Base-by-base conservation (phyloP, 164 flowering plant species). In the Vitis riparia region DNA sequence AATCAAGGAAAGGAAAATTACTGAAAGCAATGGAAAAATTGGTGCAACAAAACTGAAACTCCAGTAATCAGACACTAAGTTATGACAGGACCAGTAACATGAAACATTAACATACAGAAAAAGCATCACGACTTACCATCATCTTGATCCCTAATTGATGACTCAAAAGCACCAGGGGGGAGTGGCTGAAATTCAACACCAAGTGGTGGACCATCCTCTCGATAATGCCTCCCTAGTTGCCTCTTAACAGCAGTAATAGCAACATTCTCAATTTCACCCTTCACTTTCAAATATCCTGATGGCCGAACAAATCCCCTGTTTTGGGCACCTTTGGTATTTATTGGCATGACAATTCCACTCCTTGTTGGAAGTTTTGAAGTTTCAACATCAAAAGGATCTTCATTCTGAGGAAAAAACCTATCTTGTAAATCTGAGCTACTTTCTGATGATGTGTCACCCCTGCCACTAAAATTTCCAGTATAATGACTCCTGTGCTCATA, bases 81-180 rank as follows among this genome's bases (percentile, higher is more conserved):
- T 23, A 8, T 17, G n/a, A 27, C 44, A 57, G 49, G 32, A 11
- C 47, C 14, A 55, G 59, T 50, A 15, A 10, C 27, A 55, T 67
- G 49, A 19, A 51, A n/a, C 29, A 32, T 12, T 55, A 15, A 47
- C 11, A 32, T 27, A 37, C 32, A 30, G 62, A 11, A 61, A 14
- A n/a, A 11, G 6, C 9, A 52, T 17, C 55, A 37, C 19, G 10
- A 55, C 77, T 64, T 75, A 87, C 91, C 85, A 63, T 70, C 65
- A 37, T 55, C 69, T 32, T 74, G 71, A 57, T 74, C 72, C 69
- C 51, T 73, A 63, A 19, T 52, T 44, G 77, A 75, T 50, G 78
- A 76, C 76, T 88, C 91, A 85, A 94, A 94, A 70, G 99, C 98
- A 71, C 87, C 91, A 66, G 92, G 92, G 56, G 99, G 99, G 77